These are phyloP conservation scores for Cucurbita maxima DNA, from an alignment of 306 rosid genomes.

Conservation along the genomic window DNA sequence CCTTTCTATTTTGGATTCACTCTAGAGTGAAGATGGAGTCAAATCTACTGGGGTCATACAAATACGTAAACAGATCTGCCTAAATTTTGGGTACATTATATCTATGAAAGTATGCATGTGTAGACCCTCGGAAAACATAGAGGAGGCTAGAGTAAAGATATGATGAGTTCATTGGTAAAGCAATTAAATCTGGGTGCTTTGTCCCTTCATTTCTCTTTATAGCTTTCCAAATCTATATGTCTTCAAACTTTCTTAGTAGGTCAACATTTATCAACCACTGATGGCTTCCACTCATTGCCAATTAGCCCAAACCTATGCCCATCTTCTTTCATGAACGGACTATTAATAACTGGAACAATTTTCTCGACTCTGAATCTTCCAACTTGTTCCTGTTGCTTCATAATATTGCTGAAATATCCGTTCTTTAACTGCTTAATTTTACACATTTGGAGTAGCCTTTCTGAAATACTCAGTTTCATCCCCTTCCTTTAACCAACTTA, in stretches of 20 bases:
- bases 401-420: too few species aligned
- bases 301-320: neutral
- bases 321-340: neutral
- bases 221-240: neutral
- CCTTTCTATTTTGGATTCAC: neutral
- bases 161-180: neutral
- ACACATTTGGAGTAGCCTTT: too few species aligned
- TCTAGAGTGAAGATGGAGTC: too few species aligned
- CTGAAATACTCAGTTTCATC: neutral
- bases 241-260: neutral
- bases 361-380: neutral
- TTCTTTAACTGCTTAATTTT: too few species aligned
- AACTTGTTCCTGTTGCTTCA: neutral
- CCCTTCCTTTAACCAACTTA: neutral
- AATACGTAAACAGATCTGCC: too few species aligned
- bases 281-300: neutral
- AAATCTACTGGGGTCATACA: too few species aligned
- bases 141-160: neutral
- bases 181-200: neutral
- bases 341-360: neutral
- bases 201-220: neutral
- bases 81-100: too few species aligned
- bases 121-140: neutral
- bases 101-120: neutral
- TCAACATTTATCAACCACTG: neutral